phyloP scores from a whole-genome alignment of 164 flowering plant genomes.

The Umbilicus rupestris region DNA sequence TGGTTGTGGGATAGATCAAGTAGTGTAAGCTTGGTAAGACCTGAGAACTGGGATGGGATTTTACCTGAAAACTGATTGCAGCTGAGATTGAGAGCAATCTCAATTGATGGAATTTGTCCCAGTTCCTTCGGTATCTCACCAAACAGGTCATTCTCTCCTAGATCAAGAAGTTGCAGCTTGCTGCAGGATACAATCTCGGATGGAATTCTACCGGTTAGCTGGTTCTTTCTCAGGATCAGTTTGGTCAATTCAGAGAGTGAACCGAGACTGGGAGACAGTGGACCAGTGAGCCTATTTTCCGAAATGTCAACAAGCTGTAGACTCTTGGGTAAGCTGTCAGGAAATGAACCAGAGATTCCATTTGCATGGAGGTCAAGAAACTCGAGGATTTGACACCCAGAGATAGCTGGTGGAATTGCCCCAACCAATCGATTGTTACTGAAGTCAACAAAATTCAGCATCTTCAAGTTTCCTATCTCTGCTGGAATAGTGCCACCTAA shows the following conservation, averaged over 20 bases:
- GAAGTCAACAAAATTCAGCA: constrained; percentile 66
- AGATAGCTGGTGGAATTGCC: constrained; percentile 50
- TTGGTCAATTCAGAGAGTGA: constrained; percentile 50
- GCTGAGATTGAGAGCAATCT: constrained; percentile 82
- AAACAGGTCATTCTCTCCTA: constrained; percentile 56
- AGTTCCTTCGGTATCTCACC: constrained; percentile 72
- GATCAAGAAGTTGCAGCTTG: constrained; percentile 55
- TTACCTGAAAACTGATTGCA: constrained; percentile 59
- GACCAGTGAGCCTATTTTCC: constrained; percentile 60
- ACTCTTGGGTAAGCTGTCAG: constrained; percentile 45
- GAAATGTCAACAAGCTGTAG: constrained; percentile 72
- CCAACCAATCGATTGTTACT: constrained; percentile 59
- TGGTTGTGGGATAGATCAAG: constrained; percentile 84
- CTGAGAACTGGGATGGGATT: constrained; percentile 55
- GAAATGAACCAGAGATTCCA: constrained; percentile 53
- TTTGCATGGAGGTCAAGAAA: constrained; percentile 78
- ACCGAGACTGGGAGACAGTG: constrained; percentile 41
- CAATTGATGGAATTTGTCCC: constrained; percentile 60
- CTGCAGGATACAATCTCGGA: constrained; percentile 58
- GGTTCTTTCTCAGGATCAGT: constrained; percentile 52
- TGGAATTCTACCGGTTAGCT: constrained; percentile 63
- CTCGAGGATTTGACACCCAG: constrained; percentile 55
- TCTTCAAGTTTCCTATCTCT: constrained; percentile 63
- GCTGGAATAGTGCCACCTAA: constrained; percentile 67
- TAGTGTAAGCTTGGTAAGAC: constrained; percentile 51